Conservation (phyloP, 345 rosid species). For the Schrenkiella parvula region DNA sequence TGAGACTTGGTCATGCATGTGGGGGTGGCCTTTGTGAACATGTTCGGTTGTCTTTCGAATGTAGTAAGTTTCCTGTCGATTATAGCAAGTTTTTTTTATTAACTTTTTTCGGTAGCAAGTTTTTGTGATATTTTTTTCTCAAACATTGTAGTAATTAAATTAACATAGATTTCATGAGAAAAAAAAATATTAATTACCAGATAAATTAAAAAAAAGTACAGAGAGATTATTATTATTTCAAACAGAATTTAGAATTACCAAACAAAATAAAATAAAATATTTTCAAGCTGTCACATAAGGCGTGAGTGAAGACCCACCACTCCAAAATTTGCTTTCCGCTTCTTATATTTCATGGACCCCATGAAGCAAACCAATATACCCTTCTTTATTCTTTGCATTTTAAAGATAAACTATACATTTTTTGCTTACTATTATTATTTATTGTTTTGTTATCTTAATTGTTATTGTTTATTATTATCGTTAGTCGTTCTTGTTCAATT, state of each 20-base stretch:
- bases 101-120: not conserved
- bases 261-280: not conserved
- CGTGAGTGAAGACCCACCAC: conserved; percentile 36
- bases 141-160: not conserved
- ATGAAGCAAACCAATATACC: conserved; percentile 27
- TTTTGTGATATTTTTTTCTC: not conserved
- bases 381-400: conserved; percentile 7
- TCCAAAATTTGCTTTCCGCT: conserved; percentile 29
- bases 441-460: not conserved
- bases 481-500: not conserved
- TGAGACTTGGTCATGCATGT: conserved; percentile 8
- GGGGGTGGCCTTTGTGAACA: not conserved
- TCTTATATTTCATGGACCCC: conserved; percentile 28
- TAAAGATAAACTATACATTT: not conserved
- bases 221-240: not conserved
- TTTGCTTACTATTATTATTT: not conserved
- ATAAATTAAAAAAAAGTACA: not conserved
- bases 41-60: conserved; percentile 9
- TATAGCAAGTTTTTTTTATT: not conserved
- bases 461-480: not conserved
- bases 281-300: conserved; percentile 14
- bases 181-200: not conserved
- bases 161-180: not conserved
- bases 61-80: not conserved
- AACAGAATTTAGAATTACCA: not conserved